Percentiles rank a stretch among this genome's conserved stretches.
phyloP scores from a whole-genome alignment of 352 stramenopile genomes.

The Globisporangium irregulare region DNA sequence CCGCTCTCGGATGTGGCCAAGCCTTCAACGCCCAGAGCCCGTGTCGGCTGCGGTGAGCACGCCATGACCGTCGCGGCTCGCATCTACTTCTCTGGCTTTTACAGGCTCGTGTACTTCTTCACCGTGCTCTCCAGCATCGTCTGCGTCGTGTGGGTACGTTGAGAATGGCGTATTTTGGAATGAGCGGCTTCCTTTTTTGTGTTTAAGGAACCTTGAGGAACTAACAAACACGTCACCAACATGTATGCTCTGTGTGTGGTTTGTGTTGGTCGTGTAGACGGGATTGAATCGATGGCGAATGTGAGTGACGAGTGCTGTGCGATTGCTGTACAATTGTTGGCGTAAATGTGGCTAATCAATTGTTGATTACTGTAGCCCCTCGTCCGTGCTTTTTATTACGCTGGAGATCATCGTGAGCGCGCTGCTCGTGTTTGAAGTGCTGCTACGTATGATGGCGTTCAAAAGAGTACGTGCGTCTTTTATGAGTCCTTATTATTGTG shows the following conservation, averaged over 20 bases:
- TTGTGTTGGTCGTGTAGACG: slow-evolving; percentile 33
- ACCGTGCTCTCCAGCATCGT: slow-evolving; percentile 69
- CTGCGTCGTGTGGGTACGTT: slow-evolving; percentile 64
- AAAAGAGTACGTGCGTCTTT: slow-evolving; percentile 39
- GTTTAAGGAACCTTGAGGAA: not conserved
- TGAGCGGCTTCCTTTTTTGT: not conserved
- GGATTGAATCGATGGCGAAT: slow-evolving; percentile 74
- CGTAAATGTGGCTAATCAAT: not conserved
- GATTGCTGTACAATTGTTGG: not conserved
- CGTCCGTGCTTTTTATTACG: slow-evolving; percentile 76
- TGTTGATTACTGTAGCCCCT: slow-evolving; percentile 35
- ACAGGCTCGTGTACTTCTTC: slow-evolving; percentile 77
- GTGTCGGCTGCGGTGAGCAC: slow-evolving; percentile 67
- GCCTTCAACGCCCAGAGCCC: slow-evolving; percentile 12
- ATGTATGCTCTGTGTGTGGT: not conserved
- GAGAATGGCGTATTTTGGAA: slow-evolving; percentile 10
- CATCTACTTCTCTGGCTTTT: slow-evolving; percentile 83
- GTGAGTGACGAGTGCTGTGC: slow-evolving; percentile 24
- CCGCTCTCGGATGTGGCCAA: slow-evolving; percentile 19
- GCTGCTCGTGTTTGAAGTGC: slow-evolving; percentile 74
- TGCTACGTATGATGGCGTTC: slow-evolving; percentile 81
- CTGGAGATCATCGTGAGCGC: slow-evolving; percentile 74
- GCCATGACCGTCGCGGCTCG: slow-evolving; percentile 68
- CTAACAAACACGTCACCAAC: not conserved
- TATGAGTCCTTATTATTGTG: not conserved